Percentiles rank a stretch among this genome's conserved stretches.
Evolutionary conservation across 768 basidiomycete genomes (phyloP).

Genomic region (Boletus sp.): DNA sequence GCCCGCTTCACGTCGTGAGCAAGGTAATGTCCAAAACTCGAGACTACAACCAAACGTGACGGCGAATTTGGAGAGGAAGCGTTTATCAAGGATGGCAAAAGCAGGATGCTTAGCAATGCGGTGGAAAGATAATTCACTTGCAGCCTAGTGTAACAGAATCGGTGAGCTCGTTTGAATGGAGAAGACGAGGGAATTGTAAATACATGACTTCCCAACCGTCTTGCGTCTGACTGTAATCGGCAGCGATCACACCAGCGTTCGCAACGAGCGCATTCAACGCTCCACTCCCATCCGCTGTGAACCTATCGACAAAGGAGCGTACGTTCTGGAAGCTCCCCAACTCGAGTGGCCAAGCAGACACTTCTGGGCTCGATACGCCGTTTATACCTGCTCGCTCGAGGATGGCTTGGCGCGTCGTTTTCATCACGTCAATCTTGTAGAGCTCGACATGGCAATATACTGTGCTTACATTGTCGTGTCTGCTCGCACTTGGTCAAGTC

Average conservation of each 20-base stretch:
- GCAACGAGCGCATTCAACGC: constrained; percentile 31
- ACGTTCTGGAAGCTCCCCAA: constrained; percentile 34
- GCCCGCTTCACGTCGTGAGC: not conserved
- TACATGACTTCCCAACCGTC: constrained; percentile 53
- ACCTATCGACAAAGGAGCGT: constrained; percentile 31
- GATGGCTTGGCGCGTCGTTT: constrained; percentile 9
- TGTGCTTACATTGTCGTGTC: constrained; percentile 18
- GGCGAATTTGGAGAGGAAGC: constrained; percentile 21
- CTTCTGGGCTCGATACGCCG: constrained; percentile 6
- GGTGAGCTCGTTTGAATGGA: not conserved
- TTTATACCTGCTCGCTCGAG: constrained; percentile 13
- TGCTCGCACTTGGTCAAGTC: constrained; percentile 26
- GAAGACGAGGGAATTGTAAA: constrained; percentile 1
- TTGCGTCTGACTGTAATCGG: constrained; percentile 27
- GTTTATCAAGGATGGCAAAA: constrained; percentile 34
- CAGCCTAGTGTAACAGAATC: constrained; percentile 21
- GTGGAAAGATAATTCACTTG: constrained; percentile 38
- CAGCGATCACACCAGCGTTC: constrained; percentile 28
- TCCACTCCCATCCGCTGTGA: constrained; percentile 20
- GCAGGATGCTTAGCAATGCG: constrained; percentile 32
- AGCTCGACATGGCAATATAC: not conserved
- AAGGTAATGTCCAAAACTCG: constrained; percentile 31
- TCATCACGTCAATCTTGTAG: not conserved
- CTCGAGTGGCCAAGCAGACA: constrained; percentile 35
- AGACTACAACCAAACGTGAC: constrained; percentile 30